These are phyloP conservation scores for Hysterium pulicare DNA, from an alignment of 2,329 filamentous ascomycete genomes.

Conservation along the genomic window DNA sequence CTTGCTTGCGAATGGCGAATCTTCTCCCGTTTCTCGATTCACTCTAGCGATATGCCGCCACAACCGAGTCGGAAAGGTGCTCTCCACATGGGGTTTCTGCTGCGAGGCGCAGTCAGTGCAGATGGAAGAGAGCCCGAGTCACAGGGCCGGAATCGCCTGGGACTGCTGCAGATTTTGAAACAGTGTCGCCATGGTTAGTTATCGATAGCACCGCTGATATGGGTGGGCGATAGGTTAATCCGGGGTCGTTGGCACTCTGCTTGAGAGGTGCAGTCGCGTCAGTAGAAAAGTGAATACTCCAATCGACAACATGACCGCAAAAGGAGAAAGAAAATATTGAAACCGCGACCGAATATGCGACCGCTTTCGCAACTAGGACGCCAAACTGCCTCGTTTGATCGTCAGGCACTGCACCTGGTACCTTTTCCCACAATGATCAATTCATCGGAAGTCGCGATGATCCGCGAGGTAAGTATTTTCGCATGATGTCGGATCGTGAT, in stretches of 20 bases:
- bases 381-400: background rate
- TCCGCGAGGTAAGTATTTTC: background rate
- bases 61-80: conserved; percentile 14
- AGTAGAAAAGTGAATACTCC: conserved; percentile 20
- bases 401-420: background rate
- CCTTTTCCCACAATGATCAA: background rate
- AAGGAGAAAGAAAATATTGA: conserved; percentile 23
- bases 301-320: conserved; percentile 17
- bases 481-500: background rate
- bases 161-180: conserved; percentile 27
- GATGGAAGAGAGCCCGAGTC: conserved; percentile 9
- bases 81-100: conserved; percentile 1
- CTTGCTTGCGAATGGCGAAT: background rate
- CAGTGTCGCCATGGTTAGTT: conserved; percentile 25
- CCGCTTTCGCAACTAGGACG: background rate
- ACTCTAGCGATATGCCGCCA: conserved; percentile 20
- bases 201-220: conserved; percentile 30
- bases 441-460: background rate
- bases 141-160: conserved; percentile 20
- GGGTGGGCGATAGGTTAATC: conserved; percentile 24
- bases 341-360: conserved; percentile 13
- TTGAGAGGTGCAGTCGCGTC: conserved; percentile 23
- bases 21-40: background rate
- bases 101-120: conserved; percentile 28
- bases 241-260: conserved; percentile 19